Conservation (phyloP, 305 asterid genomes). For the Andrographis paniculata region DNA sequence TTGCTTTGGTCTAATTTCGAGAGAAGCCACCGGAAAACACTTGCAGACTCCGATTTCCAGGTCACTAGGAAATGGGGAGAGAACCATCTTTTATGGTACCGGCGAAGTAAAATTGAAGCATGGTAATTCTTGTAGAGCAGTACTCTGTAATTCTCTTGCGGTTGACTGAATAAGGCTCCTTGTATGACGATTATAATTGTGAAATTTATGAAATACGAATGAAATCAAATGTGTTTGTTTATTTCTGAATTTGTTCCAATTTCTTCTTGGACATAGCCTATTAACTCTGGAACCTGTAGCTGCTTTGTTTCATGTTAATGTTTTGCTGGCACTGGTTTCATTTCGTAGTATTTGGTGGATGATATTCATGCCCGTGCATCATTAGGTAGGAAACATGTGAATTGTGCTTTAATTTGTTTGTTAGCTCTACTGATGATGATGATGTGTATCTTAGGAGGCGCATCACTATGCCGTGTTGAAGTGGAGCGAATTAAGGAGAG, state of each 20-base stretch:
- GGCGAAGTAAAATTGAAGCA: conserved; percentile 11
- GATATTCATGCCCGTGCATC: too few relatives aligned
- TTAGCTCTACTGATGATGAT: conserved; percentile 13
- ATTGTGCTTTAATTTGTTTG: background rate
- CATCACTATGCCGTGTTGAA: conserved; percentile 16
- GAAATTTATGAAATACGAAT: background rate
- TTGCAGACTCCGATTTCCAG: conserved; percentile 16
- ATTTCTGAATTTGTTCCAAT: too few relatives aligned
- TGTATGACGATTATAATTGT: too few relatives aligned
- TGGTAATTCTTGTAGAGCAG: conserved; percentile 15
- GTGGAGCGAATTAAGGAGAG: conserved; percentile 15
- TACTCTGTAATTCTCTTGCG: conserved; percentile 3
- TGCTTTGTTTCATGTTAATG: too few relatives aligned
- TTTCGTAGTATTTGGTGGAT: too few relatives aligned
- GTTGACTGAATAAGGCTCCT: background rate
- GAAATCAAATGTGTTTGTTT: too few relatives aligned
- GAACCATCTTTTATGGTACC: conserved; percentile 13
- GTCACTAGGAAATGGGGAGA: conserved; percentile 20
- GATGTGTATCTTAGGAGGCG: conserved; percentile 24
- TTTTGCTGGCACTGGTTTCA: background rate
- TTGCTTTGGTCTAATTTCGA: conserved; percentile 23
- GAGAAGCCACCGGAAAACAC: conserved; percentile 11
- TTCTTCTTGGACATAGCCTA: too few relatives aligned
- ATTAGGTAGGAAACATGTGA: too few relatives aligned
- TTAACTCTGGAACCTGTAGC: too few relatives aligned